Conservation (phyloP, 257 asterid species). For the Solanum habrochaites region DNA sequence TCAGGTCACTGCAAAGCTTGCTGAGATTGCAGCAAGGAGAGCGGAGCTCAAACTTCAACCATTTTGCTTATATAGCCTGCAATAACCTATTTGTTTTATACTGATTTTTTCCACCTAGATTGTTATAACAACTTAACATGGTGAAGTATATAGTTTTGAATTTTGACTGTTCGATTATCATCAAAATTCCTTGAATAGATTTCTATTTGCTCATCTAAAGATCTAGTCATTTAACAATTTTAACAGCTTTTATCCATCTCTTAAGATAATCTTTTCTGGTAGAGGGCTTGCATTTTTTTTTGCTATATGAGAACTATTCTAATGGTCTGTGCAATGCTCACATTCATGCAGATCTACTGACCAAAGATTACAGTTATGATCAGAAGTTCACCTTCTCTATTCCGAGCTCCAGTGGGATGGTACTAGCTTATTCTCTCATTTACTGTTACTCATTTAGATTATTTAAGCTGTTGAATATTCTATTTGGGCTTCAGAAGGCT, state of each 20-base stretch:
- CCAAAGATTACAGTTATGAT: conserved; percentile 73
- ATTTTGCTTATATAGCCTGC: background rate
- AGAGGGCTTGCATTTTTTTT: background rate
- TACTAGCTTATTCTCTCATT: conserved; percentile 9
- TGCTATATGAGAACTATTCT: background rate
- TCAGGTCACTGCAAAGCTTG: background rate
- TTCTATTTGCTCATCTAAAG: background rate
- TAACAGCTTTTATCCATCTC: background rate
- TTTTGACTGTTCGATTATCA: background rate
- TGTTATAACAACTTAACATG: background rate
- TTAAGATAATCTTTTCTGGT: background rate
- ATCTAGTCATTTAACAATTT: background rate
- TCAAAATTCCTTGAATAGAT: background rate
- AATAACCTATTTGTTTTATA: background rate
- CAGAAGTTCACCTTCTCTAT: conserved; percentile 64
- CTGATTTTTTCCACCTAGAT: background rate
- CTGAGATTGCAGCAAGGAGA: background rate
- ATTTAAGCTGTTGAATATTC: background rate
- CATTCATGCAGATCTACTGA: conserved; percentile 60
- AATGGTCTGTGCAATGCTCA: background rate
- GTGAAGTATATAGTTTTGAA: background rate
- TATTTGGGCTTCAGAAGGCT: background rate
- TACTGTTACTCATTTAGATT: background rate
- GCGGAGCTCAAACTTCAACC: background rate
- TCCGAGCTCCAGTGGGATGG: conserved; percentile 81